Evolutionary conservation across 2,329 filamentous ascomycete genomes (phyloP), one percentile per base, ranked within the genome.

Genomic region (Botrytis galanthina): DNA sequence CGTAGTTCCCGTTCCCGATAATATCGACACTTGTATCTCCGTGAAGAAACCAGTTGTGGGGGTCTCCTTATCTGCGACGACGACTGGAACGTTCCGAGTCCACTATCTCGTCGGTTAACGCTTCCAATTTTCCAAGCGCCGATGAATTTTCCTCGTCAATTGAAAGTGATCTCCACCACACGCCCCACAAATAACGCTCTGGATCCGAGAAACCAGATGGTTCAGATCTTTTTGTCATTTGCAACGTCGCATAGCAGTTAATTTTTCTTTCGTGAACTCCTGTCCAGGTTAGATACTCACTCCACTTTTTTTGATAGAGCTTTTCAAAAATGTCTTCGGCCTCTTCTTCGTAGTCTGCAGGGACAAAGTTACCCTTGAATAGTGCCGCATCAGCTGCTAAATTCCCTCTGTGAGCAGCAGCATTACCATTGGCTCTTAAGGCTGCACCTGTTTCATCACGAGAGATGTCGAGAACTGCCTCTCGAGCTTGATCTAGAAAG

Each of bases 401-500:
- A 29, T 73, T 66, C 3, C 20, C 70, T 10, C 14, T 26, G 7
- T 75, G 74, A 3, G 70, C 73, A 18, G 73, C 74, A 20, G 35
- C 20, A 16, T 75, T 75, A 0, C 73, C 74, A 2, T 69, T 71
- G 1, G 51, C 37, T 32, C 74, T 71, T 3, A 71, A 20, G 0
- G 12, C 57, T 26, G 6, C 22, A 6, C 51, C 39, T 20, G 16
- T 7, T 2, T 66, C 35, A 18, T 7, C n/a, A 35, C 37, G 18
- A 5, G 46, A 4, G 10, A 44, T 32, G 10, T 9, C 1, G 4
- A 69, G 32, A 0, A 20, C 59, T 1, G 29, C 42, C 16, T 61
- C 39, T 66, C 60, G 48, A n/a, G 63, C 73, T 62, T 74, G 66
- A 1, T 75, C 63, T 1, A 75, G 48, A 44, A 68, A 75, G 0